Conservation (phyloP, 2,329 filamentous ascomycete species). For the Endothia cerciana region DNA sequence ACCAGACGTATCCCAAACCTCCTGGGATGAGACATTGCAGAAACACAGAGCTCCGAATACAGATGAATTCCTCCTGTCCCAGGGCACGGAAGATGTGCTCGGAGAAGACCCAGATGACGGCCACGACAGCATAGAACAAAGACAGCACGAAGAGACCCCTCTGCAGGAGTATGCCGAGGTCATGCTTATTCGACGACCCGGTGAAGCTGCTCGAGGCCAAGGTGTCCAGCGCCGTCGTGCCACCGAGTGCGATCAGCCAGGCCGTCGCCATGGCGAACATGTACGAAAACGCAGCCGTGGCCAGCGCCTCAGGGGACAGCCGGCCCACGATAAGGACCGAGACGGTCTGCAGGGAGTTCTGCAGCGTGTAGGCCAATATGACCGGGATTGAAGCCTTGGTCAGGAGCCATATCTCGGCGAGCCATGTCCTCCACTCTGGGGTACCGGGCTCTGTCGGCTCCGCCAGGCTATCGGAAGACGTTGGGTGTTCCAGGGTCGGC, state of each 20-base stretch:
- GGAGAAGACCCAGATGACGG: constrained; percentile 74
- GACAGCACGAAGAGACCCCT: constrained; percentile 74
- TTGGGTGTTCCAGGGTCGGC: constrained; percentile 15
- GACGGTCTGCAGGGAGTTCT: constrained; percentile 82
- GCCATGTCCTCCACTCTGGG: constrained; percentile 45
- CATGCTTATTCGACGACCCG: constrained; percentile 75
- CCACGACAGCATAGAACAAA: constrained; percentile 73
- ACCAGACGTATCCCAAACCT: constrained; percentile 85
- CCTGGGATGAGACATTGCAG: constrained; percentile 76
- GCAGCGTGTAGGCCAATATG: constrained; percentile 81
- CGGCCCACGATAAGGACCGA: constrained; percentile 83
- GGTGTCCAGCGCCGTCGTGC: constrained; percentile 85
- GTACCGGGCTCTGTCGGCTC: constrained; percentile 14
- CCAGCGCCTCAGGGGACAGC: constrained; percentile 76
- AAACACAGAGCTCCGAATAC: constrained; percentile 73
- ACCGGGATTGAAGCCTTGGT: constrained; percentile 74
- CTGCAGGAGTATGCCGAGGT: constrained; percentile 79
- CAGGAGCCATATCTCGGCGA: constrained; percentile 68
- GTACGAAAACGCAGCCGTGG: constrained; percentile 83
- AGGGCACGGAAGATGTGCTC: constrained; percentile 74
- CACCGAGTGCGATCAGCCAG: constrained; percentile 84
- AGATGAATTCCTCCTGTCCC: constrained; percentile 79
- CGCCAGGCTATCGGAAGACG: constrained; percentile 8
- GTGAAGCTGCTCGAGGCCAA: constrained; percentile 83
- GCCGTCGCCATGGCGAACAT: constrained; percentile 93